Evolutionary conservation across 2,329 filamentous ascomycete genomes (phyloP).

Genomic region (Colletotrichum orchidophilum): DNA sequence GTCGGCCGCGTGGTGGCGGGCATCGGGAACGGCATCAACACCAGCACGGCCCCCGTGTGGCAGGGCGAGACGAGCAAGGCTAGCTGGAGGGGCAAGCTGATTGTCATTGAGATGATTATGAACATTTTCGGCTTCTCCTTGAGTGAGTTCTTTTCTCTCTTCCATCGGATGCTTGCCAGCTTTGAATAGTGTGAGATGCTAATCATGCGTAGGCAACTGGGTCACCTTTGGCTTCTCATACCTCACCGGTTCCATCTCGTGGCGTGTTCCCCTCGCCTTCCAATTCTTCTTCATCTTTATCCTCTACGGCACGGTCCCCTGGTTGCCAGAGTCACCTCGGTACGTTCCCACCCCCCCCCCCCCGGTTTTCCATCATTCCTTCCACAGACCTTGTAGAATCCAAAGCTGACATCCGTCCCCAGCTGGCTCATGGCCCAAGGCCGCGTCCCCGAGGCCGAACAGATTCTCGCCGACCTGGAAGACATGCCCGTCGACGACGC

Average conservation of each 20-base stretch:
- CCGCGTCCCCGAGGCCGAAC: conserved; percentile 40
- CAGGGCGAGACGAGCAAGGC: conserved; percentile 48
- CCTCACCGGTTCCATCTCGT: conserved; percentile 43
- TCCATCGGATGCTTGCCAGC: background rate
- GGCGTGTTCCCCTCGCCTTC: conserved; percentile 54
- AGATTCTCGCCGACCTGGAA: conserved; percentile 42
- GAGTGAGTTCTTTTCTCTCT: background rate
- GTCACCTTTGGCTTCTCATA: conserved; percentile 48
- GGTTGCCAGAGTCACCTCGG: conserved; percentile 44
- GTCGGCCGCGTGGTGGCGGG: conserved; percentile 56
- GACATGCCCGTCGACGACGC: conserved; percentile 37
- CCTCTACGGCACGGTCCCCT: conserved; percentile 41
- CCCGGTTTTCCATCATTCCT: background rate
- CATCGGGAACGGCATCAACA: conserved; percentile 55
- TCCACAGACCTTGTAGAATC: too few species aligned
- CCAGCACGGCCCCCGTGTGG: conserved; percentile 48
- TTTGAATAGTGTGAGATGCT: background rate
- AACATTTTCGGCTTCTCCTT: conserved; percentile 44
- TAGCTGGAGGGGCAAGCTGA: conserved; percentile 43
- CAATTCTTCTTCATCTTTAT: conserved; percentile 52
- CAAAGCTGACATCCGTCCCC: background rate
- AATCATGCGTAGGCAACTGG: conserved; percentile 43
- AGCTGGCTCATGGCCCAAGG: conserved; percentile 41
- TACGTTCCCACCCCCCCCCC: conserved; percentile 10
- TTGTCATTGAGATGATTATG: conserved; percentile 44